Base-by-base conservation (phyloP, 352 stramenopile species). In the Pythium vanterpoolii region DNA sequence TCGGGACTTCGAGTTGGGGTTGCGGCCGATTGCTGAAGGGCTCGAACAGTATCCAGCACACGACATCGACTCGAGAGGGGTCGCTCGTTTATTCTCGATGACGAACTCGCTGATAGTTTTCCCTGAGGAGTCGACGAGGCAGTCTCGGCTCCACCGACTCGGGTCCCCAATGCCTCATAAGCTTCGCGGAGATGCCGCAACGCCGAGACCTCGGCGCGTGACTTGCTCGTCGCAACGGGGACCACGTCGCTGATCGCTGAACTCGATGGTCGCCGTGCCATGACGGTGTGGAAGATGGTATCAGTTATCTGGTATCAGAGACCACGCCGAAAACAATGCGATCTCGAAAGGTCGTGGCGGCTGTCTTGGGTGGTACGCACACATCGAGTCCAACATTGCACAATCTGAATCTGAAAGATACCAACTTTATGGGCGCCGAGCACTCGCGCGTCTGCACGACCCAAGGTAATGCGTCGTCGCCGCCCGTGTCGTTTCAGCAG, bases 381-480 rank as follows among this genome's bases (percentile, higher is more conserved):
- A 47, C 7, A 8, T 18, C 33, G n/a, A 56, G 44, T 51, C 44
- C 44, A n/a, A 18, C 47, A 7, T 43, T 10, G n/a, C 47, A 40
- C n/a, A 21, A 34, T 33, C n/a, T 36, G 3, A 9, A 28, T 38
- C 38, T 3, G 27, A 24, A 36, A 26, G 4, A 31, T 3, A 31
- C 34, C 10, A 30, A 40, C 26, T 6, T 19, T 5, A 83, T 83
- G 74, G 74, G 74, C 26, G 66, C 53, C n/a, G 69, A 78, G 64
- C 58, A 74, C 63, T 83, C 74, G 16, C 59, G 45, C 23, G 24
- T 66, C 26, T 30, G 46, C 14, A 36, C 42, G 5, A 56, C 47
- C 13, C 24, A 36, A 21, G 19, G 7, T 8, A 16, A 9, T 48
- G 24, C 9, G 42, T 30, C 42, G 9, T 7, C 6, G 13, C 1